A percentile compares a stretch with the other conserved stretches of the same genome.
These are phyloP conservation scores for Daldinia childiae DNA, from an alignment of 495 filamentous ascomycete species.

Conservation along the genomic window DNA sequence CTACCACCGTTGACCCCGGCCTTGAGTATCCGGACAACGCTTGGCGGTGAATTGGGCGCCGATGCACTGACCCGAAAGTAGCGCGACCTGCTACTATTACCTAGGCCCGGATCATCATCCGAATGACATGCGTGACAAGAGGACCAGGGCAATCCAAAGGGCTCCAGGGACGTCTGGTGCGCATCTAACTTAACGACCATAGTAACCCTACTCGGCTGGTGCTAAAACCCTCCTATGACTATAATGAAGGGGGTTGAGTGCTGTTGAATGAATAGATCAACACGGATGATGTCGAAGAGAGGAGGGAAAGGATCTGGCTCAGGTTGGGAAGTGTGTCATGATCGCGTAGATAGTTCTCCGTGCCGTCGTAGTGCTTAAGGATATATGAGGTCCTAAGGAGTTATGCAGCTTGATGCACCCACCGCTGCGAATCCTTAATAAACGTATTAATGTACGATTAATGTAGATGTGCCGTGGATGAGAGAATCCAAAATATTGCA, in stretches of 20 bases:
- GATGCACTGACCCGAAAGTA: slow-evolving; percentile 32
- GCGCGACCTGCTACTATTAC: slow-evolving; percentile 23
- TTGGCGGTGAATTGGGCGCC: slow-evolving; percentile 34
- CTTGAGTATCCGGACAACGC: slow-evolving; percentile 27
- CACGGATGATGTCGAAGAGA: slow-evolving; percentile 1
- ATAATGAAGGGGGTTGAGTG: not conserved
- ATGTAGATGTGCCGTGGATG: slow-evolving; percentile 6
- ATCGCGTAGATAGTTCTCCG: slow-evolving; percentile 27
- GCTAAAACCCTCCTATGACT: slow-evolving; percentile 7
- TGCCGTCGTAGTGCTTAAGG: slow-evolving; percentile 9
- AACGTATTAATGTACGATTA: slow-evolving; percentile 4
- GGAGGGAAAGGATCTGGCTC: slow-evolving; percentile 14
- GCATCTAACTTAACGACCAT: slow-evolving; percentile 37
- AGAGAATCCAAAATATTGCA: slow-evolving; percentile 6
- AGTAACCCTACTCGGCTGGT: slow-evolving; percentile 18
- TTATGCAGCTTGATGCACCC: not conserved
- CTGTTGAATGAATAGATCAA: slow-evolving; percentile 7
- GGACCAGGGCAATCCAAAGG: slow-evolving; percentile 36
- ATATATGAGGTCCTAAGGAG: not conserved
- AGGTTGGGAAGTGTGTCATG: slow-evolving; percentile 42
- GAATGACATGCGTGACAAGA: slow-evolving; percentile 12
- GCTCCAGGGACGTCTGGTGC: slow-evolving; percentile 38
- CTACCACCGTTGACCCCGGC: not conserved
- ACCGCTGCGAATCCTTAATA: not conserved
- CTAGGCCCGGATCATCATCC: slow-evolving; percentile 19